Percentiles rank a stretch among this genome's conserved stretches.
phyloP scores from a whole-genome alignment of 2,329 filamentous ascomycete species.

The Ophiostoma perfectum region DNA sequence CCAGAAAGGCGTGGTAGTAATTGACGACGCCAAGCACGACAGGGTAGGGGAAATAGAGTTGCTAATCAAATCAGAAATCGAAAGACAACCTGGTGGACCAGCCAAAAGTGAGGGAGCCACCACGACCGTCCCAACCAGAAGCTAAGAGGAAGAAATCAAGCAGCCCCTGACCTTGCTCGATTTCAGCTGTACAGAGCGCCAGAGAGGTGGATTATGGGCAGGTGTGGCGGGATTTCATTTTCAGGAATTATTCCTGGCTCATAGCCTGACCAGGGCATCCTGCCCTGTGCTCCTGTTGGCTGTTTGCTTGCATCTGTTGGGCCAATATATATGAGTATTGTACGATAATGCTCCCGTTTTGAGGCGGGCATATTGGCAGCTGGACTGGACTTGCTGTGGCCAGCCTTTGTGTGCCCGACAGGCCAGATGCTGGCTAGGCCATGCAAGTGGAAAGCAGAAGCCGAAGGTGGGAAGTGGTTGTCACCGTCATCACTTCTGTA shows the following conservation, averaged over 20 bases:
- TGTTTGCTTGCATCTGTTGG: background rate
- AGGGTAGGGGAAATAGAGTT: background rate
- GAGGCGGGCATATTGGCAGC: constrained; percentile 6
- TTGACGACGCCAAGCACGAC: constrained; percentile 6
- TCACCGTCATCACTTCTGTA: background rate
- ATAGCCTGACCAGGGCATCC: background rate
- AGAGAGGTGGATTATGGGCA: background rate
- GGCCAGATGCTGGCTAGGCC: background rate
- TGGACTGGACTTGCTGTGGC: background rate
- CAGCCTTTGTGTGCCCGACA: background rate
- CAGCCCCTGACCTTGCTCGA: constrained; percentile 20
- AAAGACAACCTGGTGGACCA: constrained; percentile 9
- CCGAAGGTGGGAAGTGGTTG: background rate
- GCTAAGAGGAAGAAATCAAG: constrained; percentile 17
- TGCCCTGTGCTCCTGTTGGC: constrained; percentile 12
- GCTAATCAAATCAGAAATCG: constrained; percentile 7
- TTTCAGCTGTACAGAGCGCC: constrained; percentile 16
- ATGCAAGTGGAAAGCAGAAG: background rate
- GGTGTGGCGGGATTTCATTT: background rate
- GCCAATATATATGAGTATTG: constrained; percentile 4
- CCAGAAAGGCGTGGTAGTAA: background rate
- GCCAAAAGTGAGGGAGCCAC: constrained; percentile 2
- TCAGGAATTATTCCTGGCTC: background rate
- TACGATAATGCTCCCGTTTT: background rate
- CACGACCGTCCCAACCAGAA: constrained; percentile 7